phyloP scores from a whole-genome alignment of 2,329 filamentous ascomycete genomes.

The Pseudopithomyces maydicus region DNA sequence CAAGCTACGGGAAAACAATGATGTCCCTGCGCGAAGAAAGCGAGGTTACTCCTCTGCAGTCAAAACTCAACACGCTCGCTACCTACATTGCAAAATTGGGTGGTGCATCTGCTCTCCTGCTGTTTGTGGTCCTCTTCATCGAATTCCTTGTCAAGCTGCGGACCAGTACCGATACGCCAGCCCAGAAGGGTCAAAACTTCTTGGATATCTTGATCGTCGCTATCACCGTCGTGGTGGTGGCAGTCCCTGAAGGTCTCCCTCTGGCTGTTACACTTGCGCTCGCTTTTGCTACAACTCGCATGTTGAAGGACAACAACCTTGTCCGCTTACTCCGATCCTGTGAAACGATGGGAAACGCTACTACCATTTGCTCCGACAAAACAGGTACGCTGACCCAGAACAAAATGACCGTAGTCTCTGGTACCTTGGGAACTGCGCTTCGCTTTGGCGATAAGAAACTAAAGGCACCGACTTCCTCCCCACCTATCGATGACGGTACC shows the following conservation, averaged over 20 bases:
- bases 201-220: conserved; percentile 67
- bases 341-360: conserved; percentile 74
- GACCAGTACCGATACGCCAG: conserved; percentile 58
- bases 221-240: conserved; percentile 71
- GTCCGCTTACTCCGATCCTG: conserved; percentile 71
- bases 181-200: conserved; percentile 76
- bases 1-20: conserved; percentile 76
- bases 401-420: conserved; percentile 69
- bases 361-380: conserved; percentile 75
- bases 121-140: conserved; percentile 87
- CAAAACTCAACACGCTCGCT: conserved; percentile 76
- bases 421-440: conserved; percentile 65
- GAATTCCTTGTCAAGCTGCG: conserved; percentile 76
- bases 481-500: conserved; percentile 29
- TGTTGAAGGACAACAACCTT: conserved; percentile 72
- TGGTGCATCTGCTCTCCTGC: conserved; percentile 75
- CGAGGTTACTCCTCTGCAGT: conserved; percentile 78
- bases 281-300: conserved; percentile 69
- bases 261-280: conserved; percentile 71
- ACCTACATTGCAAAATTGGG: conserved; percentile 81
- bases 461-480: conserved; percentile 21
- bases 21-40: conserved; percentile 78
- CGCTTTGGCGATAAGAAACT: conserved; percentile 58
- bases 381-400: conserved; percentile 50
- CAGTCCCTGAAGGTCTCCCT: conserved; percentile 69